Base-by-base conservation (phyloP, 805 yeast species). In the Saccharomycopsis sp. region DNA sequence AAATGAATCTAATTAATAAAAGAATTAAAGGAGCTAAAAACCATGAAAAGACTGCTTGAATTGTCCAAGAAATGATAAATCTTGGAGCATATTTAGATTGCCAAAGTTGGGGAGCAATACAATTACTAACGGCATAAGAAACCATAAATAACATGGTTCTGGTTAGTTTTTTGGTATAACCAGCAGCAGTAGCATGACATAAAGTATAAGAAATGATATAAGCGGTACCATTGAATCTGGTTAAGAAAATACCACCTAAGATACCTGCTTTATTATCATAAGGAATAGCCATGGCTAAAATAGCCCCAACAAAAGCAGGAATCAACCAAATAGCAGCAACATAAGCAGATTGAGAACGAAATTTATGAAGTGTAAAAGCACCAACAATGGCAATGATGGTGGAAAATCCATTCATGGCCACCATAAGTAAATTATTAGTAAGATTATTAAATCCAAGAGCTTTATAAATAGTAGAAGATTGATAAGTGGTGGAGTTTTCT, bases 31-130 rank as follows among this genome's bases (percentile, higher is more conserved):
- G 76, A 1, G 77, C 69, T 9, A 58, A 31, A 29, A 61, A 55
- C 51, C 70, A 74, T 8, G 73, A 63, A n/a, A 71, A 48, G 8
- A 72, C 74, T 36, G 72, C 69, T 50, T 10, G 10, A 23, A 6
- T 23, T 8, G 26, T 8, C 26, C 26, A 23, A 6, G 26, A 23
- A 23, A 23, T 10, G 26, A 10, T 10, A 10, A 6, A 23, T 23
- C 26, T 23, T 23, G 26, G 26, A n/a, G n/a, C n/a, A n/a, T n/a
- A n/a, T n/a, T n/a, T n/a, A n/a, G 26, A 6, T 23, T 10, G 6
- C 26, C 26, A 23, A 10, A 23, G 6, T 23, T 23, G 26, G 10
- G 26, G 10, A 23, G 26, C 26, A 23, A 23, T 8, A 23, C 6
- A 10, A 23, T 23, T 23, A 10, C 6, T 10, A 8, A 23, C 10